Conservation (phyloP, 2,329 filamentous ascomycete genomes). For the Fusarium bulbicola region DNA sequence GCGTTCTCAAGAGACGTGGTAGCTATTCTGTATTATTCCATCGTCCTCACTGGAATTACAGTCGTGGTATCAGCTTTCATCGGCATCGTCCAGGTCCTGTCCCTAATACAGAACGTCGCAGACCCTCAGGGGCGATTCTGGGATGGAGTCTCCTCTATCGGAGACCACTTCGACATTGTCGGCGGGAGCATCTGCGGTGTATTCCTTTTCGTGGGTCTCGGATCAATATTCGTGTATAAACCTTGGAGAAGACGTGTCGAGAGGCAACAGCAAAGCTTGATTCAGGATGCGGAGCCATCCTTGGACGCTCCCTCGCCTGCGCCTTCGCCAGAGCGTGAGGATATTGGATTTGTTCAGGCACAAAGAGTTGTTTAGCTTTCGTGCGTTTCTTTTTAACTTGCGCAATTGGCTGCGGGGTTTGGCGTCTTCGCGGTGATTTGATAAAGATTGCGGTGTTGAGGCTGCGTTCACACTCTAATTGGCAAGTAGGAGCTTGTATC, state of each 20-base stretch:
- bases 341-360: not conserved
- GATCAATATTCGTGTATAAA: constrained; percentile 78
- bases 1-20: constrained; percentile 81
- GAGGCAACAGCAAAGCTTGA: constrained; percentile 27
- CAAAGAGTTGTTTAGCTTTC: not conserved
- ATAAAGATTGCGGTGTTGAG: not conserved
- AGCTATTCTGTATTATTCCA: constrained; percentile 94
- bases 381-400: not conserved
- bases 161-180: constrained; percentile 86
- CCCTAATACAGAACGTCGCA: constrained; percentile 78
- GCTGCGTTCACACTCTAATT: not conserved
- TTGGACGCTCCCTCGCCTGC: not conserved
- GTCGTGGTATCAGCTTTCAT: constrained; percentile 87
- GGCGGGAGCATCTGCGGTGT: constrained; percentile 87
- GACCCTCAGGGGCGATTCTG: constrained; percentile 82
- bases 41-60: constrained; percentile 84
- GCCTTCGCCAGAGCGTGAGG: not conserved
- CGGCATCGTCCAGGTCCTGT: constrained; percentile 84
- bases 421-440: too few relatives aligned
- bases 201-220: constrained; percentile 79
- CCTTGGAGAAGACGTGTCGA: constrained; percentile 74
- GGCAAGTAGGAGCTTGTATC: not conserved
- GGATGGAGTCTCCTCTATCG: constrained; percentile 81
- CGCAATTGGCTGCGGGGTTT: not conserved
- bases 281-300: constrained; percentile 1